Evolutionary conservation across 345 rosid genomes (phyloP).

Genomic region (Toxicodendron radicans): DNA sequence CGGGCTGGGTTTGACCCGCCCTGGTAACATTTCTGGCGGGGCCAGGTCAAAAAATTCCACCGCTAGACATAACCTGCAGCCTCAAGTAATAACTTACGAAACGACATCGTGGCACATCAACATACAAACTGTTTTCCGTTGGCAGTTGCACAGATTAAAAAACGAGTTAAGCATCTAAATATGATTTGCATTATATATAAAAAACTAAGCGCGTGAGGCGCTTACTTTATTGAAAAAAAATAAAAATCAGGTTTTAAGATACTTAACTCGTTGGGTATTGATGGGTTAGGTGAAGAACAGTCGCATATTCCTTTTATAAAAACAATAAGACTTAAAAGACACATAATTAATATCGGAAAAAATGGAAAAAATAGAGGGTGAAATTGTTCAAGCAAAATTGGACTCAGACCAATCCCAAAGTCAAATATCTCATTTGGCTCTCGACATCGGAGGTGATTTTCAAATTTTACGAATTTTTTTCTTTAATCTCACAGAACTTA

Average conservation of each 20-base stretch:
- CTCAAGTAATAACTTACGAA: not conserved
- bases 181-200: not conserved
- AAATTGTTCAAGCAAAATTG: not conserved
- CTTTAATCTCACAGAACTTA: no score
- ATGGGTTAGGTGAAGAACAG: constrained; percentile 13
- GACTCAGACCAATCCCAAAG: constrained; percentile 17
- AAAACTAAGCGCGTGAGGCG: not conserved
- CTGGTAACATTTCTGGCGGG: no score
- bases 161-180: not conserved
- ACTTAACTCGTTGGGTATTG: no score
- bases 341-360: not conserved
- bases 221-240: not conserved
- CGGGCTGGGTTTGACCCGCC: no score
- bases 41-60: no score
- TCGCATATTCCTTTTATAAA: not conserved
- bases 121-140: not conserved
- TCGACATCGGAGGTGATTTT: constrained; percentile 82
- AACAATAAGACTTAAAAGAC: not conserved
- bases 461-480: not conserved
- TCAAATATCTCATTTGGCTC: constrained; percentile 72
- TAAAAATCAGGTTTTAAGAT: no score
- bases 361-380: constrained; percentile 21
- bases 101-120: not conserved
- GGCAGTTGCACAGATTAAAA: not conserved
- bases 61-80: no score